Evolutionary conservation across 129 eudicot species (phyloP).

Genomic region (Logfia minima): DNA sequence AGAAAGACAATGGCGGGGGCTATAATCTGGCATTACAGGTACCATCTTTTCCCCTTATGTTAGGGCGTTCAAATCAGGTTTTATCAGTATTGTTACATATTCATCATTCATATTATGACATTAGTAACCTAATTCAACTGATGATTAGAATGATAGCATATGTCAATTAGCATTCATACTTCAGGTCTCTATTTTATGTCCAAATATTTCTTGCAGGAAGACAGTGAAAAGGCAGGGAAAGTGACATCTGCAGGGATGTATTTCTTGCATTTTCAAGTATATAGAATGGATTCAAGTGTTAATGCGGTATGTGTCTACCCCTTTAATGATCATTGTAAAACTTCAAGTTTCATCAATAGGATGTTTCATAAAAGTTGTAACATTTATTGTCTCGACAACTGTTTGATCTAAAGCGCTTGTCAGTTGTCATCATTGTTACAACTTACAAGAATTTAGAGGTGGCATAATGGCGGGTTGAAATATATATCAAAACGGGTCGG

Average conservation of each 20-base stretch:
- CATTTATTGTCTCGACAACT: background rate
- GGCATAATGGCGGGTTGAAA: background rate
- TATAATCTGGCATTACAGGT: slow-evolving; percentile 94
- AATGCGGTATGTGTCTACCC: slow-evolving; percentile 63
- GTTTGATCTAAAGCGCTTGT: background rate
- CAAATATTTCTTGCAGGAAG: slow-evolving; percentile 57
- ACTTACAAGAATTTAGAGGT: background rate
- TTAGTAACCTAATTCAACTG: background rate
- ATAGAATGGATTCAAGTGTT: slow-evolving; percentile 91
- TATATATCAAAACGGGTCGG: background rate
- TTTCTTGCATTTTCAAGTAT: slow-evolving; percentile 96
- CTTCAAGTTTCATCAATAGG: background rate
- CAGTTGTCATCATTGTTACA: background rate
- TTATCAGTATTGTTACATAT: slow-evolving; percentile 2
- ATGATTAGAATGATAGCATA: background rate
- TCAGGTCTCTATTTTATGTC: slow-evolving; percentile 4
- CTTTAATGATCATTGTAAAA: background rate
- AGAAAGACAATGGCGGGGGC: slow-evolving; percentile 78
- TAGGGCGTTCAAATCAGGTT: background rate
- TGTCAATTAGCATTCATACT: background rate
- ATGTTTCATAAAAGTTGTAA: background rate
- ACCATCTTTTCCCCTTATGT: slow-evolving; percentile 17
- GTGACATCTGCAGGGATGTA: slow-evolving; percentile 97
- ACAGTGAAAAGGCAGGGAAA: slow-evolving; percentile 96
- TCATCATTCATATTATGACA: background rate